Conservation (phyloP, 2,329 filamentous ascomycete genomes). For the Monilinia polystroma region DNA sequence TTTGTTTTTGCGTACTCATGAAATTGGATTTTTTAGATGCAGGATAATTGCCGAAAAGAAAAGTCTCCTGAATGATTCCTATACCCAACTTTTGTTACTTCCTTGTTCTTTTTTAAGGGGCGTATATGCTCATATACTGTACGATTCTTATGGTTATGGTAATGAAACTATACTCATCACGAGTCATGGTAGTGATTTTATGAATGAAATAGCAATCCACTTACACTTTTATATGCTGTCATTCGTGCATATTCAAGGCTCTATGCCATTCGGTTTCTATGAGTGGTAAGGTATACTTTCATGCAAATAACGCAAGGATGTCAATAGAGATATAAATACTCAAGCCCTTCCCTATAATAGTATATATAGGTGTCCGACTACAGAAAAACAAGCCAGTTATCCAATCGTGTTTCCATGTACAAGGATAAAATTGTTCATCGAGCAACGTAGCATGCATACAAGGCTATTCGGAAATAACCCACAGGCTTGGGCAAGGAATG, state of each 20-base stretch:
- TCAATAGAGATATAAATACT: background rate
- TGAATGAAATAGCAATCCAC: background rate
- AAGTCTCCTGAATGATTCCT: conserved; percentile 4
- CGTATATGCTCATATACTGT: background rate
- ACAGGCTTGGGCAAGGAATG: background rate
- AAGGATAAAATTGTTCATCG: background rate
- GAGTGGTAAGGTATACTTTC: background rate
- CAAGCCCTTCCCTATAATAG: background rate
- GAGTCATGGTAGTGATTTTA: conserved; percentile 1
- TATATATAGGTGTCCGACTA: background rate
- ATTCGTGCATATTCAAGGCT: conserved; percentile 1
- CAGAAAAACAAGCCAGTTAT: background rate
- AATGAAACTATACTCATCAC: background rate
- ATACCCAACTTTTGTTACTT: conserved; percentile 1
- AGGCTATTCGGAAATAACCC: background rate
- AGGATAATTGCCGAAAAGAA: background rate
- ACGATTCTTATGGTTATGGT: background rate
- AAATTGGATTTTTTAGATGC: background rate
- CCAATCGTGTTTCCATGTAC: background rate
- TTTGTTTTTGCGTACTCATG: background rate
- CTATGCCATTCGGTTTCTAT: conserved; percentile 1
- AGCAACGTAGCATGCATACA: background rate
- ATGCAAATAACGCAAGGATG: background rate
- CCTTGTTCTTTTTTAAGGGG: background rate
- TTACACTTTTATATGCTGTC: background rate